A percentile compares a stretch with the other conserved stretches of the same genome.
Evolutionary conservation across 306 rosid genomes (phyloP).

Genomic region (Argentina anserina): DNA sequence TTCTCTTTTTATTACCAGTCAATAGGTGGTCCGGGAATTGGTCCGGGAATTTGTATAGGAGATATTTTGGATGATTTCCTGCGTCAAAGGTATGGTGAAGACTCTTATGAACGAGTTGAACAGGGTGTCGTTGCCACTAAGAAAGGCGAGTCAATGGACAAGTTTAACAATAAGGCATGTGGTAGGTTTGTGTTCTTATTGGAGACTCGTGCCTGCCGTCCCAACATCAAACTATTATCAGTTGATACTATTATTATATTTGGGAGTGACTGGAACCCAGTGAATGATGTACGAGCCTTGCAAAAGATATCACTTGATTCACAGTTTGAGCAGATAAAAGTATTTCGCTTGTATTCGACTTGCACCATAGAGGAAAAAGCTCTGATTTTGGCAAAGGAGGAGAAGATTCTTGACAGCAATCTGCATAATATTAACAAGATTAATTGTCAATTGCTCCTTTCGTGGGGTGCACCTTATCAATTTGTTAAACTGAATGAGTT

Average conservation of each 20-base stretch:
- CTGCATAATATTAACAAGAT: constrained; percentile 40
- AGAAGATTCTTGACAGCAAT: constrained; percentile 47
- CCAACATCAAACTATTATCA: constrained; percentile 65
- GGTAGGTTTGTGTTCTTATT: constrained; percentile 75
- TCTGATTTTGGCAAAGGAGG: constrained; percentile 67
- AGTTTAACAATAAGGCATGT: constrained; percentile 60
- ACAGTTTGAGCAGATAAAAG: constrained; percentile 50
- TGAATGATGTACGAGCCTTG: constrained; percentile 73
- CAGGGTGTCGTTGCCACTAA: constrained; percentile 35
- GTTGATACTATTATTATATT: constrained; percentile 65
- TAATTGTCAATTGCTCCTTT: constrained; percentile 53
- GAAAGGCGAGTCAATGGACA: constrained; percentile 54
- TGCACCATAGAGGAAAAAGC: constrained; percentile 80
- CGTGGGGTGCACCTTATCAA: constrained; percentile 76
- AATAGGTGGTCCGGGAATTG: constrained; percentile 54
- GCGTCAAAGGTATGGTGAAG: constrained; percentile 58
- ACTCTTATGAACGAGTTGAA: constrained; percentile 76
- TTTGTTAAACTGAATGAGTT: constrained; percentile 56
- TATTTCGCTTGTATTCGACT: constrained; percentile 77
- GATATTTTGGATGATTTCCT: constrained; percentile 80
- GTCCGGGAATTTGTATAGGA: constrained; percentile 59
- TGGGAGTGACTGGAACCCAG: constrained; percentile 86
- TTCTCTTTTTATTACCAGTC: constrained; percentile 44
- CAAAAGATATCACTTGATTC: constrained; percentile 74
- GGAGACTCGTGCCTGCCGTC: constrained; percentile 68